A percentile compares a stretch with the other conserved stretches of the same genome.
Conservation (phyloP, 768 basidiomycete species). For the Macrocybe gigantea region DNA sequence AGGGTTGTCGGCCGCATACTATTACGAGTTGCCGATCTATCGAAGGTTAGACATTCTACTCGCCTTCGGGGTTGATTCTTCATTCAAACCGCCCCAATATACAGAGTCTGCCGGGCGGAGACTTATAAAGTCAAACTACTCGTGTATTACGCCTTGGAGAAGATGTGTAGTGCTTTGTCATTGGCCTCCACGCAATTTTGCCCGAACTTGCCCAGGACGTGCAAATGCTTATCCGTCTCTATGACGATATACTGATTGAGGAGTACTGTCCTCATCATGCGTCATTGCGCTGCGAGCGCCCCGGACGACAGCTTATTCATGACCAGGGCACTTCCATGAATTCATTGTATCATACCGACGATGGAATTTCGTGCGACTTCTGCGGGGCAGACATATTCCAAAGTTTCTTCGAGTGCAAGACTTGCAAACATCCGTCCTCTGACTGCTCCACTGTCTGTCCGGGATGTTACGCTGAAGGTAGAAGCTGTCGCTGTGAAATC, state of each 20-base stretch:
- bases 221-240: conserved; percentile 34
- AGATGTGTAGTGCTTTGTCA: conserved; percentile 4
- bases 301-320: background rate
- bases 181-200: too few species aligned
- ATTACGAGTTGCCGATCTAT: conserved; percentile 76
- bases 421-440: conserved; percentile 29
- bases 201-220: conserved; percentile 14
- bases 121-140: conserved; percentile 70
- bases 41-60: conserved; percentile 44
- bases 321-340: background rate
- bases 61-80: background rate
- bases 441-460: conserved; percentile 56
- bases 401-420: conserved; percentile 67
- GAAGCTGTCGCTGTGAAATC: conserved; percentile 54
- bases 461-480: conserved; percentile 72
- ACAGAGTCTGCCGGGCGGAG: conserved; percentile 76
- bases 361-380: conserved; percentile 60
- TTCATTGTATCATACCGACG: conserved; percentile 10
- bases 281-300: conserved; percentile 16
- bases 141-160: conserved; percentile 38
- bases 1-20: conserved; percentile 53
- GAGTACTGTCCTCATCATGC: conserved; percentile 30
- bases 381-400: conserved; percentile 81
- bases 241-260: conserved; percentile 45
- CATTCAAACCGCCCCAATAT: background rate